Evolutionary conservation across 768 basidiomycete species (phyloP).

Genomic region (Trichaptum fuscoviolaceum): DNA sequence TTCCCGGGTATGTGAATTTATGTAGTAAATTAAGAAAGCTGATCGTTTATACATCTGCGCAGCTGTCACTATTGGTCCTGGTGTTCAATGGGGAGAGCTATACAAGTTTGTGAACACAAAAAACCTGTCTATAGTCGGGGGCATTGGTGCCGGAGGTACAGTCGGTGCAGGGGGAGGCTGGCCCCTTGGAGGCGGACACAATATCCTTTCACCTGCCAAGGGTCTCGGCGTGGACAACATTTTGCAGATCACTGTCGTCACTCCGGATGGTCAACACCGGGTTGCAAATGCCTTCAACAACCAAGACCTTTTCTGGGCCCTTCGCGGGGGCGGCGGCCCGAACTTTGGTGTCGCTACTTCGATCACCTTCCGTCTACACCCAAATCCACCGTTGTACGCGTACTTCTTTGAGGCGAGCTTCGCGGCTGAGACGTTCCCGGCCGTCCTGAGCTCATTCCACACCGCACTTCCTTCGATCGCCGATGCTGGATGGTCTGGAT

Average conservation of each 20-base stretch:
- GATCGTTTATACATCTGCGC: conserved; percentile 16
- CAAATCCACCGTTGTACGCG: conserved; percentile 24
- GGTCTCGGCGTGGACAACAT: conserved; percentile 28
- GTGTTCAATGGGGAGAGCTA: conserved; percentile 24
- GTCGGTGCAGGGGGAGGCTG: conserved; percentile 36
- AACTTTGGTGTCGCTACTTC: conserved; percentile 28
- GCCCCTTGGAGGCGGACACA: conserved; percentile 26
- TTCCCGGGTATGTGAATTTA: conserved; percentile 17
- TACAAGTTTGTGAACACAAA: conserved; percentile 31
- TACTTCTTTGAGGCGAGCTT: conserved; percentile 17
- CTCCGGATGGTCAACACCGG: conserved; percentile 43
- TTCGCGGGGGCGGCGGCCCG: conserved; percentile 38
- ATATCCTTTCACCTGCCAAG: conserved; percentile 22
- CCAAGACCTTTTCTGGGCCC: conserved; percentile 48
- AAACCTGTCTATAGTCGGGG: conserved; percentile 32
- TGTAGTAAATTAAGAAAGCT: conserved; percentile 8
- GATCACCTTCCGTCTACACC: neutral
- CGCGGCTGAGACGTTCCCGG: conserved; percentile 7
- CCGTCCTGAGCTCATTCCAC: conserved; percentile 5
- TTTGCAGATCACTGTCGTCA: conserved; percentile 45
- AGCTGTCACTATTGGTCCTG: conserved; percentile 16
- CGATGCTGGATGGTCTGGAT: conserved; percentile 43
- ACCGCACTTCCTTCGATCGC: conserved; percentile 7
- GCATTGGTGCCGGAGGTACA: conserved; percentile 23
- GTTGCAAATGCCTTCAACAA: conserved; percentile 43